Evolutionary conservation across 192 early-diverging fungal species (phyloP).

Genomic region (Chytriomyces confervae): DNA sequence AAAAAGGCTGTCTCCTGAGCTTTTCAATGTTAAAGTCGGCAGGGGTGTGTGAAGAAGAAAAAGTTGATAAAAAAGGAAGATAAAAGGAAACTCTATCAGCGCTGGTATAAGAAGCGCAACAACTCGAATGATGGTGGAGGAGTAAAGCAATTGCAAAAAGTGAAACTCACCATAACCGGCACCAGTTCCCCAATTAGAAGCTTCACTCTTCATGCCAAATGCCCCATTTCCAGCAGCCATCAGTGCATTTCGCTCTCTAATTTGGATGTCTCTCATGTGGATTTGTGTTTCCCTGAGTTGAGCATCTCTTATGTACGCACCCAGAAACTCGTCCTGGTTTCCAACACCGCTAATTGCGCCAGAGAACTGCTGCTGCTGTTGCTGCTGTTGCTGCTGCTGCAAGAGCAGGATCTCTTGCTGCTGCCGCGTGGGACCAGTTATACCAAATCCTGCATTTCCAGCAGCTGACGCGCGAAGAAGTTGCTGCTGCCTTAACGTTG

Average conservation of each 20-base stretch:
- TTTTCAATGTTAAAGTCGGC: neutral
- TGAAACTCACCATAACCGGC: slow-evolving; percentile 19
- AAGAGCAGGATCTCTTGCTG: slow-evolving; percentile 38
- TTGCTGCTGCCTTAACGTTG: slow-evolving; percentile 25
- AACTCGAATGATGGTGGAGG: neutral
- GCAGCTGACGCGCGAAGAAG: slow-evolving; percentile 8
- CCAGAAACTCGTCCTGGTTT: slow-evolving; percentile 47
- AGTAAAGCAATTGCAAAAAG: neutral
- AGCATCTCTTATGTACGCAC: slow-evolving; percentile 45
- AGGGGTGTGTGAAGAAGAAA: neutral
- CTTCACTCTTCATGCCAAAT: neutral
- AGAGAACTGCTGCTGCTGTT: slow-evolving; percentile 38
- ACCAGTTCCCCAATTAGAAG: slow-evolving; percentile 2
- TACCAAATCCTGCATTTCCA: neutral
- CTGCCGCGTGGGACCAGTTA: neutral
- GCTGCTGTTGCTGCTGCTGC: slow-evolving; percentile 39
- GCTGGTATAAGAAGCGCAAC: neutral
- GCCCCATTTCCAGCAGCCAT: neutral
- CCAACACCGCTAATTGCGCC: slow-evolving; percentile 10
- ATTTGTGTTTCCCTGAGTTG: slow-evolving; percentile 48
- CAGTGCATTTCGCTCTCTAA: slow-evolving; percentile 37
- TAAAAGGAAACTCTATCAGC: neutral
- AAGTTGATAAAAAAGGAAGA: neutral
- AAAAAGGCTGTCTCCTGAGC: slow-evolving; percentile 21
- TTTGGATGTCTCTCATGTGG: slow-evolving; percentile 44